Conservation (phyloP, 208 protist genomes). For the Balamuthia mandrillaris region DNA sequence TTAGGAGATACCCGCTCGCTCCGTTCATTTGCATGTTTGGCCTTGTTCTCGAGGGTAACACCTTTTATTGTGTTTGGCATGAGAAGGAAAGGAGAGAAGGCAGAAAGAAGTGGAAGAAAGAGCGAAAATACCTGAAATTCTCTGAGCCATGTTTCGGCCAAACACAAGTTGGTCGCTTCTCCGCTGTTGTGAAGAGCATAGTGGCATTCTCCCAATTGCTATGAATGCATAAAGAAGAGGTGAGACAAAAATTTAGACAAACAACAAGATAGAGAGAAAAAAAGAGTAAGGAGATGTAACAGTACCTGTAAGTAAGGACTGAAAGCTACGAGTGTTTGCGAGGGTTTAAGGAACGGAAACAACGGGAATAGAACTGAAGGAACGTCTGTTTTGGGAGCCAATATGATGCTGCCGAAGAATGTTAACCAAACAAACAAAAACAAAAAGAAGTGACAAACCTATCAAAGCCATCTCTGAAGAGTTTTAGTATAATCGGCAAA, state of each 20-base stretch:
- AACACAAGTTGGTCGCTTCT: conserved; percentile 26
- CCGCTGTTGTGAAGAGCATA: not conserved
- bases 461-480: not conserved
- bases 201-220: conserved; percentile 42
- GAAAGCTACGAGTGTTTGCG: conserved; percentile 44
- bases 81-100: not conserved
- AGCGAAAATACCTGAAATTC: conserved; percentile 34
- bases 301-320: conserved; percentile 11
- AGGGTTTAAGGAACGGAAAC: conserved; percentile 44
- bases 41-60: conserved; percentile 53
- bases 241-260: no score
- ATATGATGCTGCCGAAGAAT: conserved; percentile 29
- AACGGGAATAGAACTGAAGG: conserved; percentile 7
- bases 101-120: not conserved
- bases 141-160: conserved; percentile 56
- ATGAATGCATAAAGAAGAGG: no score
- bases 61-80: conserved; percentile 1
- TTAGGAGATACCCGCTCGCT: conserved; percentile 47
- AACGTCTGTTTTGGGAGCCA: conserved; percentile 31
- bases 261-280: not conserved
- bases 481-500: no score
- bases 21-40: conserved; percentile 59
- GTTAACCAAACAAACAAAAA: not conserved
- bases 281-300: not conserved
- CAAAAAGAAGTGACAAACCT: not conserved